Base-by-base conservation (phyloP, 805 yeast genomes). In the Pichia gijzeniarum region DNA sequence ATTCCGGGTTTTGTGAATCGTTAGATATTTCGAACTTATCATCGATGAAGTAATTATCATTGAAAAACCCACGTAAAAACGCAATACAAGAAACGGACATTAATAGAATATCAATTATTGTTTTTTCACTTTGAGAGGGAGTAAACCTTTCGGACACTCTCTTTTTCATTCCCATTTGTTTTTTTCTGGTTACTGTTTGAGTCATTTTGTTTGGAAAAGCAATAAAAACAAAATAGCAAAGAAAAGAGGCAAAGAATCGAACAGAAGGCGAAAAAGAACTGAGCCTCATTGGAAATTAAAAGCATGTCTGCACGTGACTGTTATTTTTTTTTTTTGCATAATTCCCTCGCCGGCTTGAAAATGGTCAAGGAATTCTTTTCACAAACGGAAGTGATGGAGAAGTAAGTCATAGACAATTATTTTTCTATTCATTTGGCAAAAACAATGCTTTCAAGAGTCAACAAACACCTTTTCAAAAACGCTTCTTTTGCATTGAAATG, bases 11-110 rank as follows among this genome's bases (percentile, higher is more conserved):
- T 10, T 25, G 51, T 22, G 59, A 62, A 30, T 59, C 59, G 38
- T 64, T 64, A 18, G 59, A 62, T 1, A 72, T 71, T 4, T 67
- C 66, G 56, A 73, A 73, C 32, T 65, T 56, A 45, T 70, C 72
- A 51, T 78, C 82, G 22, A 64, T 64, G 55, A 75, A 80, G 53
- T 66, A 69, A 12, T 70, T 74, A 49, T 79, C 82, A 7, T 76
- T 75, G 48, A 80, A 79, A 18, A 80, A 60, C 1, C 80, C 79
- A 47, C 85, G 64, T 14, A 79, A 59, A 52, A 70, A 80, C 2
- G 80, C 72, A 22, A 80, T 62, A 53, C 83, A 77, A 1, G 83
- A 80, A 51, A 79, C 65, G 0, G 81, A 69, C 69, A 76, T 74
- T 0, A 69, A 59, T 16, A 79, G 50, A 60, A 77, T 65, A 1